Percentiles rank a stretch among this genome's conserved stretches.
These are phyloP conservation scores for Volvox reticuliferus DNA, from an alignment of 139 green algal species.

Conservation along the genomic window DNA sequence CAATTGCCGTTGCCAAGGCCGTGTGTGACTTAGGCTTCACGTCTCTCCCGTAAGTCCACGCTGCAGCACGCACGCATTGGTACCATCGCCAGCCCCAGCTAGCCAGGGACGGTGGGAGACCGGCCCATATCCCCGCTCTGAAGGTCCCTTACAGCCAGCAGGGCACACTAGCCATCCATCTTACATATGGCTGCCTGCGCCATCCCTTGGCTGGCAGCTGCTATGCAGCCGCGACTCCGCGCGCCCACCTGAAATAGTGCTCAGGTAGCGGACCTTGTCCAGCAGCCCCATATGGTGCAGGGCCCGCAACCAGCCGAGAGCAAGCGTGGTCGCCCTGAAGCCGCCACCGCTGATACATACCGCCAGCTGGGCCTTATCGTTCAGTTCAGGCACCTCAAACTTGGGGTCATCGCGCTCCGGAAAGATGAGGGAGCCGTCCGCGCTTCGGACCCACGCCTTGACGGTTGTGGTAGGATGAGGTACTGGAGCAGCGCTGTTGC, in stretches of 20 bases:
- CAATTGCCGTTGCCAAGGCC: too few relatives aligned
- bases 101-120: background rate
- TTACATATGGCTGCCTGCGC: background rate
- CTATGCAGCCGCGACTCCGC: background rate
- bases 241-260: constrained; percentile 4
- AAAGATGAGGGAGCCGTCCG: background rate
- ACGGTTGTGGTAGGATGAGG: background rate
- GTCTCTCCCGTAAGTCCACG: too few relatives aligned
- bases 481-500: too few relatives aligned
- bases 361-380: background rate
- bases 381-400: background rate
- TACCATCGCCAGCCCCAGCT: too few relatives aligned
- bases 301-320: constrained; percentile 2
- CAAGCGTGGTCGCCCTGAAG: constrained; percentile 15
- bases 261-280: background rate
- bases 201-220: background rate
- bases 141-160: background rate
- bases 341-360: constrained; percentile 33
- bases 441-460: background rate
- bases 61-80: too few relatives aligned
- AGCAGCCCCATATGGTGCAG: constrained; percentile 33
- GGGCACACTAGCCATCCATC: background rate
- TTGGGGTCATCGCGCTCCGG: constrained; percentile 5
- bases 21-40: too few relatives aligned
- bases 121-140: background rate